Conservation (phyloP, 1,284 basidiomycete genomes). For the Meripilus lineatus region DNA sequence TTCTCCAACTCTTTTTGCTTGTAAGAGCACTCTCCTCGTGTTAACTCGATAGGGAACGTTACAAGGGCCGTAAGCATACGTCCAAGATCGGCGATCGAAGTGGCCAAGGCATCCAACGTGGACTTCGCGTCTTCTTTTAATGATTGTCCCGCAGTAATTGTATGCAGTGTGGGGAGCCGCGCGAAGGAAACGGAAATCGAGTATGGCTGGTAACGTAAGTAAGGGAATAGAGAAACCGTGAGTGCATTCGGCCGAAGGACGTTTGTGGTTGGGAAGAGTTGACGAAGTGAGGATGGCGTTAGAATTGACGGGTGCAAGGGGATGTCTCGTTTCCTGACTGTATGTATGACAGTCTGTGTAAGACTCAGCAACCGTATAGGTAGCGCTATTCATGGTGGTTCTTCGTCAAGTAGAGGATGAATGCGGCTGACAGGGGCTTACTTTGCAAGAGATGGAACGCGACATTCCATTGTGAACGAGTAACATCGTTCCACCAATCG, state of each 20-base stretch:
- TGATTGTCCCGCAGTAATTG: neutral
- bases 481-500: slow-evolving; percentile 72
- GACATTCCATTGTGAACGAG: slow-evolving; percentile 45
- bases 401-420: slow-evolving; percentile 2
- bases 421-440: slow-evolving; percentile 28
- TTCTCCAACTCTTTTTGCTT: slow-evolving; percentile 54
- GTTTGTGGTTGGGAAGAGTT: slow-evolving; percentile 41
- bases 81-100: slow-evolving; percentile 11
- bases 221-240: slow-evolving; percentile 58
- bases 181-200: slow-evolving; percentile 8
- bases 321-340: slow-evolving; percentile 41
- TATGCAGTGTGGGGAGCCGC: neutral
- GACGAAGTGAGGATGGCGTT: slow-evolving; percentile 44
- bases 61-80: slow-evolving; percentile 21
- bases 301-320: slow-evolving; percentile 46
- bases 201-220: slow-evolving; percentile 36
- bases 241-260: slow-evolving; percentile 43
- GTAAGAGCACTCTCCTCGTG: slow-evolving; percentile 57
- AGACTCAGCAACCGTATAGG: slow-evolving; percentile 49
- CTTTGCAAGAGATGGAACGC: slow-evolving; percentile 64
- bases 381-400: slow-evolving; percentile 37
- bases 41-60: slow-evolving; percentile 47
- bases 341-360: slow-evolving; percentile 36
- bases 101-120: slow-evolving; percentile 11
- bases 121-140: slow-evolving; percentile 16